phyloP scores from a whole-genome alignment of 306 rosid species.

The Vicia faba region DNA sequence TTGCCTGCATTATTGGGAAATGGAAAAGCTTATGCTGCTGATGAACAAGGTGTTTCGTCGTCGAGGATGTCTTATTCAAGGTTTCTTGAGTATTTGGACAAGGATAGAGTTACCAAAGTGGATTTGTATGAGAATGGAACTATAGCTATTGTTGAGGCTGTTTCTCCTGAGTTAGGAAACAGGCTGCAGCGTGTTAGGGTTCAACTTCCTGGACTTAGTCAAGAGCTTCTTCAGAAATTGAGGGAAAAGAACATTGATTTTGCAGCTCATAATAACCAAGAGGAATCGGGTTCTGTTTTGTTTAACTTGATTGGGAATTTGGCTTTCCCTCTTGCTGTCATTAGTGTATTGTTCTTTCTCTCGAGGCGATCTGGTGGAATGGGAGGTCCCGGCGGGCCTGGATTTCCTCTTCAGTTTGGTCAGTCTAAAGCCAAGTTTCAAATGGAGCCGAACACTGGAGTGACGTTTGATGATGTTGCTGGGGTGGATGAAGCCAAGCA shows the following conservation, averaged over 20 bases:
- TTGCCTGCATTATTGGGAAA: conserved; percentile 66
- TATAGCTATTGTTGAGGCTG: conserved; percentile 94
- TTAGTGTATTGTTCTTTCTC: conserved; percentile 91
- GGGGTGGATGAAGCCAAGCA: conserved; percentile 99
- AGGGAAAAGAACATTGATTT: conserved; percentile 96
- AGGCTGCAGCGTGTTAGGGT: conserved; percentile 89
- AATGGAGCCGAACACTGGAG: conserved; percentile 99
- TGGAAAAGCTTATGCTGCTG: conserved; percentile 88
- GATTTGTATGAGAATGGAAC: conserved; percentile 96
- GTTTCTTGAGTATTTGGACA: conserved; percentile 92
- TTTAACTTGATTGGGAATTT: conserved; percentile 92
- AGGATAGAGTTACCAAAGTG: conserved; percentile 87
- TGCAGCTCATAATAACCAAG: conserved; percentile 98
- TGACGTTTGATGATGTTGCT: conserved; percentile 98
- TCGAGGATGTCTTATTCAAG: conserved; percentile 99
- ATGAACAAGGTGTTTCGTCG: conserved; percentile 95
- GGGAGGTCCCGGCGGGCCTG: conserved; percentile 99
- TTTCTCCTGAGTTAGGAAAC: conserved; percentile 95
- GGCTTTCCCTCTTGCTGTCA: conserved; percentile 86
- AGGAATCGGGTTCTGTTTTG: conserved; percentile 86
- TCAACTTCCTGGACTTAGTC: conserved; percentile 96
- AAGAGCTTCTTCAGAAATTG: conserved; percentile 96
- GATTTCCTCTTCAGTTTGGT: conserved; percentile 85
- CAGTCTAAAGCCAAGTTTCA: conserved; percentile 99
- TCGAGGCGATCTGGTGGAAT: conserved; percentile 96